These are phyloP conservation scores for Peronospora belbahrii DNA, from an alignment of 352 stramenopile species.

Conservation along the genomic window DNA sequence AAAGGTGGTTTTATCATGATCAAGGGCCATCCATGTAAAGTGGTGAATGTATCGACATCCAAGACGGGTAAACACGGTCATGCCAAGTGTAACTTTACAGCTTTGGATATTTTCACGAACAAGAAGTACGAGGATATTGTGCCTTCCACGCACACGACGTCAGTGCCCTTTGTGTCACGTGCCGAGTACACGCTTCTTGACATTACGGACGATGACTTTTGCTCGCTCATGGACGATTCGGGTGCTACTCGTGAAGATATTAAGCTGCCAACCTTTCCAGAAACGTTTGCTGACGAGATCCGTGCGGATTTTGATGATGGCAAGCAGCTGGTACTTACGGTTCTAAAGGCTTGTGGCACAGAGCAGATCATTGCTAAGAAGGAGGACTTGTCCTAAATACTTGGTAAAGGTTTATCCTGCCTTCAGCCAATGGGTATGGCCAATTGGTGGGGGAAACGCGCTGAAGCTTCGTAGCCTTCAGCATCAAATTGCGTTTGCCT, in stretches of 20 bases:
- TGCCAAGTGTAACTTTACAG: constrained; percentile 99
- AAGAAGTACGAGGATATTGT: constrained; percentile 99
- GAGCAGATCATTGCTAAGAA: constrained; percentile 99
- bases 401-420: constrained; percentile 11
- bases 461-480: constrained; percentile 26
- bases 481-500: constrained; percentile 39
- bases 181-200: constrained; percentile 97
- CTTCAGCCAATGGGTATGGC: background rate
- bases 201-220: constrained; percentile 97
- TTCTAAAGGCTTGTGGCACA: constrained; percentile 95
- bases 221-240: constrained; percentile 96
- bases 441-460: constrained; percentile 14
- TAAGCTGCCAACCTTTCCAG: constrained; percentile 93
- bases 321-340: constrained; percentile 94
- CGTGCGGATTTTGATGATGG: constrained; percentile 92
- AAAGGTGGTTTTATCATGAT: constrained; percentile 99
- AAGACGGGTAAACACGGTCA: constrained; percentile 99
- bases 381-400: constrained; percentile 74
- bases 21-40: constrained; percentile 99
- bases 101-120: constrained; percentile 99
- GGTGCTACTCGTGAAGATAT: constrained; percentile 97
- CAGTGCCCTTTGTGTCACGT: constrained; percentile 95
- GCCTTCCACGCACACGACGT: constrained; percentile 97
- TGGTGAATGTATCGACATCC: constrained; percentile 96
- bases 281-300: constrained; percentile 95